A percentile compares a stretch with the other conserved stretches of the same genome.
Conservation (phyloP, 164 flowering plant genomes). For the Macadamia integrifolia region DNA sequence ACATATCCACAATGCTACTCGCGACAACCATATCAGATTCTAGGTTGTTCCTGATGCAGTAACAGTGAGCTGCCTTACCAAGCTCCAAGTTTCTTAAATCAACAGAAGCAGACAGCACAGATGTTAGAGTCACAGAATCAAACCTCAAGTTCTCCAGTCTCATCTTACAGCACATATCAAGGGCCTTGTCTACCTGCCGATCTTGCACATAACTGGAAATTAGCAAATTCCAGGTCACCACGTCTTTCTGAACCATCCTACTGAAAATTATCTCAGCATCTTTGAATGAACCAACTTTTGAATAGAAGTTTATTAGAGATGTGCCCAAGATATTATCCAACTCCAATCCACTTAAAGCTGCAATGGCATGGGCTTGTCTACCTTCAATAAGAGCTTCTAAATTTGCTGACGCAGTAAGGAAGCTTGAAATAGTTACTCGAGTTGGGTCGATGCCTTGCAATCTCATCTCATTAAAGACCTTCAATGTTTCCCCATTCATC, state of each 20-base stretch:
- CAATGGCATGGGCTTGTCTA: conserved; percentile 66
- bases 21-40: conserved; percentile 54
- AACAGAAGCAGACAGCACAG: conserved; percentile 47
- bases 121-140: conserved; percentile 62
- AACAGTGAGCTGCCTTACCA: conserved; percentile 56
- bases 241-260: conserved; percentile 50
- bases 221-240: conserved; percentile 71
- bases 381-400: conserved; percentile 60
- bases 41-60: conserved; percentile 50
- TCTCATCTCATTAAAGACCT: conserved; percentile 57
- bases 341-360: conserved; percentile 44
- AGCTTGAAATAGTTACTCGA: conserved; percentile 50
- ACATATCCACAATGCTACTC: conserved; percentile 51
- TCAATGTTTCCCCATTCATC: conserved; percentile 50
- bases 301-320: conserved; percentile 64
- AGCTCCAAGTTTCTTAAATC: conserved; percentile 29
- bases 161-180: conserved; percentile 44
- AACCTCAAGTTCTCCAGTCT: conserved; percentile 41
- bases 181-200: conserved; percentile 39
- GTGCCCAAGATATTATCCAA: conserved; percentile 53
- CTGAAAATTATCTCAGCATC: conserved; percentile 53
- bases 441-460: conserved; percentile 51
- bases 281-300: conserved; percentile 44
- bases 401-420: conserved; percentile 67
- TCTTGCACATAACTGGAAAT: conserved; percentile 52